Evolutionary conservation across 2,329 filamentous ascomycete genomes (phyloP).

Genomic region (Colletotrichum sp.): DNA sequence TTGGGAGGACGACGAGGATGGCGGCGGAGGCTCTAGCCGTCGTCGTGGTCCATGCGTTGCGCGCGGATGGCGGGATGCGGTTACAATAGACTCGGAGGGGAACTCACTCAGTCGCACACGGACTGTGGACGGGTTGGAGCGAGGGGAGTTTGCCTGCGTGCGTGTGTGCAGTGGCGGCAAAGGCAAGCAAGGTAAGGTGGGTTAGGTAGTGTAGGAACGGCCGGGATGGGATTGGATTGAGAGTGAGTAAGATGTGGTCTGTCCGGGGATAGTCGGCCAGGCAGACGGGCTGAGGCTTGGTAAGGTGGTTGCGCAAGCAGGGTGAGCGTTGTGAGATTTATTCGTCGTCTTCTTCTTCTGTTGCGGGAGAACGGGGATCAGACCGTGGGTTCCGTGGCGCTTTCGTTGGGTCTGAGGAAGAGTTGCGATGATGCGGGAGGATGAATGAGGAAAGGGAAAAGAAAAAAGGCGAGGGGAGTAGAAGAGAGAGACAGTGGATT

Average conservation of each 20-base stretch:
- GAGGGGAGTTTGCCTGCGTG: background rate
- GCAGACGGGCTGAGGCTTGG: background rate
- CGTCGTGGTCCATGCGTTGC: constrained; percentile 24
- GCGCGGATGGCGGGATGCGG: background rate
- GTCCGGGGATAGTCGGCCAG: background rate
- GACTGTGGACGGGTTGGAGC: background rate
- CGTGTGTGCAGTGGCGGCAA: background rate
- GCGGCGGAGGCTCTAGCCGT: constrained; percentile 5
- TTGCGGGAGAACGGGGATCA: background rate
- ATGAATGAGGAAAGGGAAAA: constrained; percentile 8
- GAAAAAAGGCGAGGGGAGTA: constrained; percentile 1
- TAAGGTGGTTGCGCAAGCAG: background rate
- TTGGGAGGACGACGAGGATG: constrained; percentile 21
- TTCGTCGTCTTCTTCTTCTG: background rate
- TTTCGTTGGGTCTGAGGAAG: background rate
- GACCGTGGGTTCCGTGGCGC: background rate
- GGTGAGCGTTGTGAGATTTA: background rate
- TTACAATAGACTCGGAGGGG: background rate
- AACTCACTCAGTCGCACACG: background rate
- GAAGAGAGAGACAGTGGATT: constrained; percentile 1
- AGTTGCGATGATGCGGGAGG: background rate
- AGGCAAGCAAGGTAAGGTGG: background rate
- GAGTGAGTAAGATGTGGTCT: background rate
- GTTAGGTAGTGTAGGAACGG: background rate
- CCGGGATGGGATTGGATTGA: background rate